A percentile compares a stretch with the other conserved stretches of the same genome.
These are phyloP conservation scores for Tolypocladium tundrense DNA, from an alignment of 2,329 filamentous ascomycete species.

Conservation along the genomic window DNA sequence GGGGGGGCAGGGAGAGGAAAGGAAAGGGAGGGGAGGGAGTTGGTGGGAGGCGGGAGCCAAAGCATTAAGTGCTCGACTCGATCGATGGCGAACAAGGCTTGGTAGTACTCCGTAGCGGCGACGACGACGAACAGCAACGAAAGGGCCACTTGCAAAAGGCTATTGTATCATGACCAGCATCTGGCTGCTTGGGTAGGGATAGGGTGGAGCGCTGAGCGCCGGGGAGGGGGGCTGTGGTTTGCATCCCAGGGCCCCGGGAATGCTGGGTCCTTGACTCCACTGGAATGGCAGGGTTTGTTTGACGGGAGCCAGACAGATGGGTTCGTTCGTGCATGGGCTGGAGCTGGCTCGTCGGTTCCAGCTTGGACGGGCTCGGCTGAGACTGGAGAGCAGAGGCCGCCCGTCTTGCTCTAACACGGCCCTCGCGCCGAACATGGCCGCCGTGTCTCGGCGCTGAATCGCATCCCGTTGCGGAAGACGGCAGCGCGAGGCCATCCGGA, in stretches of 20 bases:
- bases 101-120: not conserved
- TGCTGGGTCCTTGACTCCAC: not conserved
- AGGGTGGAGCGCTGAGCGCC: not conserved
- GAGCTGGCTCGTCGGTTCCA: not conserved
- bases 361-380: not conserved
- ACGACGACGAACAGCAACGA: not conserved
- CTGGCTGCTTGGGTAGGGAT: not conserved
- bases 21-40: not conserved
- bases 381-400: not conserved
- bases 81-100: not conserved
- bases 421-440: not conserved
- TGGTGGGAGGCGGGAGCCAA: not conserved
- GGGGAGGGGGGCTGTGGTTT: not conserved
- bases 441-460: not conserved
- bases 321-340: not conserved
- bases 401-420: not conserved
- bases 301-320: not conserved
- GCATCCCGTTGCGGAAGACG: not conserved
- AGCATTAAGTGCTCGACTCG: not conserved
- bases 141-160: not conserved
- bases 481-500: not conserved
- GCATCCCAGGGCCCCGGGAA: not conserved
- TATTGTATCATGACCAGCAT: not conserved
- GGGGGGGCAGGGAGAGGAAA: not conserved
- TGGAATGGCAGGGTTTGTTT: not conserved